Conservation (phyloP, 306 rosid species). For the Ochetophila trinervis region DNA sequence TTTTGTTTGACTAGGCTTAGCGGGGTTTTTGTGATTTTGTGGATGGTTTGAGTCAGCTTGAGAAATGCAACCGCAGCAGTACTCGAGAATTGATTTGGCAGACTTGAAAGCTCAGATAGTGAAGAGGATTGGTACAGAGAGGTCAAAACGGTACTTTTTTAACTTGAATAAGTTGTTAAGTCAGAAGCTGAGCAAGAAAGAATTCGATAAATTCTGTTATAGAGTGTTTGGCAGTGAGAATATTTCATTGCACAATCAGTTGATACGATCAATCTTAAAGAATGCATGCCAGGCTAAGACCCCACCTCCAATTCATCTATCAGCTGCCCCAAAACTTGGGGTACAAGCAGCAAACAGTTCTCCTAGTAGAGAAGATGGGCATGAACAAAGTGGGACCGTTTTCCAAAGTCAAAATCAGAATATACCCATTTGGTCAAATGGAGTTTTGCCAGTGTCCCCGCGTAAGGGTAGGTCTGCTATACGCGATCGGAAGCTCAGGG, state of each 20-base stretch:
- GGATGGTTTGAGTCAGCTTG: constrained; percentile 62
- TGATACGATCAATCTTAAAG: constrained; percentile 77
- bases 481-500: constrained; percentile 77
- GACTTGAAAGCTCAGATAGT: constrained; percentile 74
- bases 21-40: constrained; percentile 42
- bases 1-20: constrained; percentile 41
- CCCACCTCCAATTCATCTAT: constrained; percentile 59
- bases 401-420: constrained; percentile 59
- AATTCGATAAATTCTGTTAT: constrained; percentile 66
- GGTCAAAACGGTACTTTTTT: constrained; percentile 67
- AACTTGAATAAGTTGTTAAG: constrained; percentile 73
- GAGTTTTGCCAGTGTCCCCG: constrained; percentile 69
- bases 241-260: constrained; percentile 77
- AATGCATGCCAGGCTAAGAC: constrained; percentile 87
- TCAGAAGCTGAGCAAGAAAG: constrained; percentile 82
- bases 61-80: constrained; percentile 95
- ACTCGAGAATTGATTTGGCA: constrained; percentile 86
- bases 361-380: constrained; percentile 76
- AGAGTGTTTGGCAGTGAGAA: constrained; percentile 84
- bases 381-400: constrained; percentile 50
- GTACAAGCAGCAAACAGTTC: constrained; percentile 49
- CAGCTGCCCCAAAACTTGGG: constrained; percentile 52
- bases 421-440: constrained; percentile 73
- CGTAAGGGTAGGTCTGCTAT: constrained; percentile 63
- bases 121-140: constrained; percentile 79